phyloP scores from a whole-genome alignment of 2,329 filamentous ascomycete genomes.

The Aspergillus fijiensis region DNA sequence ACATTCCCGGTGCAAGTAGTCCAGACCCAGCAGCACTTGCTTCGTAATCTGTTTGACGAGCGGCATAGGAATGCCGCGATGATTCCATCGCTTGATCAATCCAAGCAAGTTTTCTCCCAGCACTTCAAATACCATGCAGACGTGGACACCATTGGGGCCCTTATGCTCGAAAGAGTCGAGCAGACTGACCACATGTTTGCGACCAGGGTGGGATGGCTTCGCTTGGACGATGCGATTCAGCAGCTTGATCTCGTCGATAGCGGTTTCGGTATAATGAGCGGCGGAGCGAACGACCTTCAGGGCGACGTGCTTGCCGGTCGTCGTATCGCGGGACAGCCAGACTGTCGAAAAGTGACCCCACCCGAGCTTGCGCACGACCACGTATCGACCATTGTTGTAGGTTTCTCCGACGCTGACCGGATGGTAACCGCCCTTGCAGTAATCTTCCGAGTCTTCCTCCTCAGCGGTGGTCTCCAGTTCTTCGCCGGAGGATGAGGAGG shows the following conservation, averaged over 20 bases:
- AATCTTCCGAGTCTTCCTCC: constrained; percentile 98
- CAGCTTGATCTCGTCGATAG: constrained; percentile 97
- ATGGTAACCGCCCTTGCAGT: constrained; percentile 98
- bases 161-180: constrained; percentile 98
- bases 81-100: constrained; percentile 97
- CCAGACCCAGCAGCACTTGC: constrained; percentile 89
- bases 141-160: constrained; percentile 91
- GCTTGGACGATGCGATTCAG: constrained; percentile 95
- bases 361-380: constrained; percentile 90
- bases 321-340: constrained; percentile 80
- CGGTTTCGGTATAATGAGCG: constrained; percentile 97
- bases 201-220: constrained; percentile 89
- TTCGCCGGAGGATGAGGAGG: constrained; percentile 74
- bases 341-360: constrained; percentile 99
- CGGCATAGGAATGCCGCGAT: constrained; percentile 92
- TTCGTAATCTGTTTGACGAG: constrained; percentile 99
- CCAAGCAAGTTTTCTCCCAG: constrained; percentile 92
- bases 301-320: constrained; percentile 87
- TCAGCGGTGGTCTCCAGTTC: constrained; percentile 92
- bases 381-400: constrained; percentile 97
- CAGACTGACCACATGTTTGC: constrained; percentile 91
- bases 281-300: constrained; percentile 97
- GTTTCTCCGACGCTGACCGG: constrained; percentile 91
- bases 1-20: constrained; percentile 96
- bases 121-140: constrained; percentile 99